Evolutionary conservation across 176 grass and related monocot species (phyloP), one percentile per base, ranked within the genome.

Genomic region (Canna indica): DNA sequence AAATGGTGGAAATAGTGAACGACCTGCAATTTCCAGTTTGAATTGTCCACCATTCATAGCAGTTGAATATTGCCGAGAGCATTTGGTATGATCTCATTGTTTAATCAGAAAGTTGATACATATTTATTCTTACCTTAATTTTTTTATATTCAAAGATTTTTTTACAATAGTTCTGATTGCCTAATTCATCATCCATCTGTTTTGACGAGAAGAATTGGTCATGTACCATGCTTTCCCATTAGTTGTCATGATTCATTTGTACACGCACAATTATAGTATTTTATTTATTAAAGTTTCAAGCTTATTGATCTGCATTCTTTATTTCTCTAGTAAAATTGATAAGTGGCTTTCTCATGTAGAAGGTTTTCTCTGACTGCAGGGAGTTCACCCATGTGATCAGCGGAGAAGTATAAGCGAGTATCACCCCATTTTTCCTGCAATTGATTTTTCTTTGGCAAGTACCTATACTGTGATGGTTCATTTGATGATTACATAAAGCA

Each of bases 361-460:
- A 39, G 33, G 26, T 35, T 76, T 70, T 39, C 65, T 20, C 36
- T n/a, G 48, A 79, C 77, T 88, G 27, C 70, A 96, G 91, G 91
- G 91, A 62, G 73, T 83, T 48, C 75, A 93, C 83, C 94, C 86
- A 59, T 99, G 94, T 76, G 94, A 99, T 75, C 92, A 87, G 82
- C 79, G 94, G 75, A 93, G 89, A 73, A 99, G 84, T 76, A 70
- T 99, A 79, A 85, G 74, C 62, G 87, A 99, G 62, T 93, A 93
- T 64, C 86, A 30, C 11, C 35, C 77, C 74, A 68, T 81, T 54
- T 99, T 99, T 73, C 86, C 94, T 75, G 78, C 86, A 77, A 90
- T 99, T 83, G 86, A 99, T 70, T 93, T 93, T 79, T 99, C 94
- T n/a, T 77, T 93, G 86, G 94, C 62, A 88, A 82, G 86, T 73